These are phyloP conservation scores for Omphalea diandra DNA, from an alignment of 441 rosid species.

Conservation along the genomic window DNA sequence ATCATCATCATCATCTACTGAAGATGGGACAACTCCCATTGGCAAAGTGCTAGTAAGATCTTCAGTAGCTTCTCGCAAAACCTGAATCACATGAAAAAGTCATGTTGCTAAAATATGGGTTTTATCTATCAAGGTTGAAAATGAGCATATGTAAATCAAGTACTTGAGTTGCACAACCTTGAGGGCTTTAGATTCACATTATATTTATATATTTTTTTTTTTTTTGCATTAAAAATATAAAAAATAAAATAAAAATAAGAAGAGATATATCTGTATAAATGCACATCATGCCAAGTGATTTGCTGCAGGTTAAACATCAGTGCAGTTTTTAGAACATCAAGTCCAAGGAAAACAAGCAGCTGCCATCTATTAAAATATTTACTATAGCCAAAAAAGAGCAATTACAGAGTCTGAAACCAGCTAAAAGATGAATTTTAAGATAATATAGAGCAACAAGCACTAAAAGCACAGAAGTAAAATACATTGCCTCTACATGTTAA, in stretches of 20 bases:
- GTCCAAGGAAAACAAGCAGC: background rate
- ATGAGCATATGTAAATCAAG: background rate
- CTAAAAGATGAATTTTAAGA: background rate
- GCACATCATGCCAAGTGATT: background rate
- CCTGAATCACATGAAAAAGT: slow-evolving; percentile 33
- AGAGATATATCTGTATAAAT: background rate
- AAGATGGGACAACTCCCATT: slow-evolving; percentile 43
- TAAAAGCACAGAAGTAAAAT: slow-evolving; percentile 11
- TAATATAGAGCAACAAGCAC: background rate
- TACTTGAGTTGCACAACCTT: background rate
- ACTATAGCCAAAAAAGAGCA: slow-evolving; percentile 1
- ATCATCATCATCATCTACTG: slow-evolving; percentile 67
- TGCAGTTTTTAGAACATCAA: background rate
- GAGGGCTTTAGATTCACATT: background rate
- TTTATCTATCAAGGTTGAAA: too few relatives aligned
- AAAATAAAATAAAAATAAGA: background rate
- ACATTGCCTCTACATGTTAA: slow-evolving; percentile 11
- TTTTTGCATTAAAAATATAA: too few relatives aligned
- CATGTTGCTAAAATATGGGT: slow-evolving; percentile 1
- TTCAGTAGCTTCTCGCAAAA: slow-evolving; percentile 43
- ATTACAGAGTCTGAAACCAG: slow-evolving; percentile 1
- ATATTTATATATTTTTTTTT: too few relatives aligned
- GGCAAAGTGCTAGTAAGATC: slow-evolving; percentile 45
- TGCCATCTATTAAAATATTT: background rate
- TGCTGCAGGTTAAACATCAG: background rate